Evolutionary conservation across 2,329 filamentous ascomycete species (phyloP), one percentile per base, ranked within the genome.

Genomic region (Colletotrichum sojae): DNA sequence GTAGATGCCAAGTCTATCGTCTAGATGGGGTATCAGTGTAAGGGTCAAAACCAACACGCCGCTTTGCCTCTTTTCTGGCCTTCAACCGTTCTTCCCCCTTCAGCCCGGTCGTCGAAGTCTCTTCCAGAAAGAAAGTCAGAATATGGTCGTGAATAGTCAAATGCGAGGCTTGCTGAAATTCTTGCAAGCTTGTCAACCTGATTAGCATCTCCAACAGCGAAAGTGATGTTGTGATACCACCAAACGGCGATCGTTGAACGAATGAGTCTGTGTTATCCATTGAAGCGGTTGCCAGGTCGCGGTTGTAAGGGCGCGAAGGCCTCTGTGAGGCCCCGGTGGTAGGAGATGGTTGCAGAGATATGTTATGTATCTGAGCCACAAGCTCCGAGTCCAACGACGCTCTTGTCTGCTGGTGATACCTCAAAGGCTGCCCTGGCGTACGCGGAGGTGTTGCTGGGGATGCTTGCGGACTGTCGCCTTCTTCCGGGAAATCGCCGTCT

Each of bases 141-240:
- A 97, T 89, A 74, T 97, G 93, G 77, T 98, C 95, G 1, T 93
- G 93, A 70, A 97, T 96, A 6, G 94, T 89, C n/a, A 97, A 87
- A 75, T 97, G 94, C 0, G 93, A 94, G 48, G 90, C 88, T 83
- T 98, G 95, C 77, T 97, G 93, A 78, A 96, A 97, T 82, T 97
- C 94, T 77, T 97, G 95, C 15, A 97, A 88, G 22, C 94, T 94
- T 5, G 92, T 91, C 54, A 98, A 87, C 49, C 95, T 93, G 54
- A 97, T 88, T 39, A 97, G 85, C 84, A 95, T 96, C 79, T 98
- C 95, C 62, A 98, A 88, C 9, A 97, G 88, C 1, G 95, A 97
- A 72, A 86, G 81, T 72, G 85, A 91, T 73, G 81, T 86, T 2
- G 82, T 83, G 66, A 89, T 85, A n/a, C 83, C 79, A 27, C 83